Base-by-base conservation (phyloP, 495 filamentous ascomycete species). In the Friedmanniomyces simplex region DNA sequence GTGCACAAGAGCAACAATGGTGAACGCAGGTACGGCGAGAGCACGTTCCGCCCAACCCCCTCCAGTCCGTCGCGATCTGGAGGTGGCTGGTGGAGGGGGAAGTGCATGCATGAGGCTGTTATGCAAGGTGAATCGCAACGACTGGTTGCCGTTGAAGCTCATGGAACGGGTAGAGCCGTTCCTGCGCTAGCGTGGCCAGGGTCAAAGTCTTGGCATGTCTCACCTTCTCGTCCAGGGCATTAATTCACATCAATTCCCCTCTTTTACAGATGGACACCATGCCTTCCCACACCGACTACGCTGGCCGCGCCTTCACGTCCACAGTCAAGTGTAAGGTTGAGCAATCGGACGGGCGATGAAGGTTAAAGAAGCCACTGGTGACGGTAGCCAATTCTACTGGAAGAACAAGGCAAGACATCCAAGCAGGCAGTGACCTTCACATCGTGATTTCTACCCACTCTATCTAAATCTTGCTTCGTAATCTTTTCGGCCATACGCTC, bases 11-110 rank as follows among this genome's bases (percentile, higher is more conserved):
- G 4, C 16, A 34, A 2, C 10, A 8, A 52, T 10, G 4, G 30
- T 14, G 54, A 47, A 49, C 34, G 52, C 52, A 55, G 52, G 52
- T 55, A 55, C 52, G 24, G 52, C 4, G 14, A 21, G 28, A 52
- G 20, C 26, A 24, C 50, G 50, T 24, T 21, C 50, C 28, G 50
- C 34, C n/a, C 50, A 52, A 28, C 50, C 28, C 25, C 47, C n/a
- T 37, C 50, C 3, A n/a, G n/a, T n/a, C 30, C 50, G 50, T 13
- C 50, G 20, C 50, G 25, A 55, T 49, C 53, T 30, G 25, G 22
- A 46, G 52, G 50, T 54, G 52, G 52, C 20, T 54, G 52, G 32
- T 34, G 32, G 25, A 43, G 10, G 28, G 10, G 37, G 18, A 41
- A 30, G 32, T 14, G 18, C 48, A 30, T 51, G 22, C 43, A 47